Evolutionary conservation across 106 monocot genomes (phyloP).

Genomic region (Platanthera zijinensis): DNA sequence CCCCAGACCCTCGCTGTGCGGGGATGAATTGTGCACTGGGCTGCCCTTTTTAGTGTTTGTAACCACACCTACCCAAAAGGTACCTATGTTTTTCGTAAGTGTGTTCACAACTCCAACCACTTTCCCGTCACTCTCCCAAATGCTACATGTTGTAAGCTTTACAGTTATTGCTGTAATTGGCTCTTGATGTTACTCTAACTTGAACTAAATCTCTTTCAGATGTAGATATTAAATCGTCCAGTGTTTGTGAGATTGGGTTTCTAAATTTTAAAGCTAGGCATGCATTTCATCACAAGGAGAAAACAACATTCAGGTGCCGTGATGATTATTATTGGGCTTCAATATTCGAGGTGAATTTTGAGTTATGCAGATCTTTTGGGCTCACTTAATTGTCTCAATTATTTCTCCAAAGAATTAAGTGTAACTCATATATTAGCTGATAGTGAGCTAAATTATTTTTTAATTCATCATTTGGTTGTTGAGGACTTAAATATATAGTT

Average conservation of each 20-base stretch:
- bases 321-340: constrained; percentile 99
- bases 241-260: constrained; percentile 69
- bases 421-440: neutral
- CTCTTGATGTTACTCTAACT: neutral
- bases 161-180: neutral
- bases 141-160: neutral
- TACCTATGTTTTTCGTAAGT: no score
- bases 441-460: neutral
- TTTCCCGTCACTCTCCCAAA: no score
- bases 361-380: neutral
- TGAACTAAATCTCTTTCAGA: constrained; percentile 33
- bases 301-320: constrained; percentile 57
- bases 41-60: neutral
- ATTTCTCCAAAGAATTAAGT: neutral
- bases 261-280: constrained; percentile 66
- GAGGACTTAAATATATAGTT: neutral
- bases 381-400: neutral
- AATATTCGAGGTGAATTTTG: constrained; percentile 68
- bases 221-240: constrained; percentile 87
- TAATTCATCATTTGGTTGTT: neutral
- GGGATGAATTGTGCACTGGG: no score
- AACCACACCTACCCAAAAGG: no score
- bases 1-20: no score
- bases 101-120: no score
- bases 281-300: constrained; percentile 56